phyloP scores from a whole-genome alignment of 495 filamentous ascomycete species.

The Penicillium tannophilum region DNA sequence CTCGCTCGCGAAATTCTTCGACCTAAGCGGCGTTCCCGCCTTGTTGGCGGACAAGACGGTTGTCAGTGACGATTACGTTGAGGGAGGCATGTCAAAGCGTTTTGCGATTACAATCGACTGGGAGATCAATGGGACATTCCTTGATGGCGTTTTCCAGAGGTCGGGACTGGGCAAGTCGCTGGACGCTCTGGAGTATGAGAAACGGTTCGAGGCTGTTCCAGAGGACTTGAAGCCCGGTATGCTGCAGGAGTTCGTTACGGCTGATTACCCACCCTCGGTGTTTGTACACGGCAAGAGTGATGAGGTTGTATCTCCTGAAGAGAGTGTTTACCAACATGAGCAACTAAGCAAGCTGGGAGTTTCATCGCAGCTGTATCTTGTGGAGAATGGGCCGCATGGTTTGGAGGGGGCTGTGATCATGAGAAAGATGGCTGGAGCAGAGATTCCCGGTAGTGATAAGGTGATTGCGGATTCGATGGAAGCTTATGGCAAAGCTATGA shows the following conservation, averaged over 20 bases:
- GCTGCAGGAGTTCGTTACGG: conserved; percentile 33
- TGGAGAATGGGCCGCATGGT: conserved; percentile 19
- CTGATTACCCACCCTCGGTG: conserved; percentile 32
- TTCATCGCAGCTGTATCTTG: conserved; percentile 17
- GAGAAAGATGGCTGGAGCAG: background rate
- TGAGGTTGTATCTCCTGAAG: conserved; percentile 28
- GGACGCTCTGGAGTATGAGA: conserved; percentile 11
- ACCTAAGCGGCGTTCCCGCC: conserved; percentile 12
- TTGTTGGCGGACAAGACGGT: conserved; percentile 17
- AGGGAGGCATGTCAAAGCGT: conserved; percentile 5
- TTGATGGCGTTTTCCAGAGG: conserved; percentile 20
- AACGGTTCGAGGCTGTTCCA: conserved; percentile 20
- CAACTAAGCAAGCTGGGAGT: conserved; percentile 19
- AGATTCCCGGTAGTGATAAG: conserved; percentile 1
- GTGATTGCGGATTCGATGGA: conserved; percentile 10
- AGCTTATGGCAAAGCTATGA: conserved; percentile 17
- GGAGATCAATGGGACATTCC: conserved; percentile 23
- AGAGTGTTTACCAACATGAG: conserved; percentile 25
- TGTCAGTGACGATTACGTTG: conserved; percentile 22
- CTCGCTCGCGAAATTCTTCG: conserved; percentile 19
- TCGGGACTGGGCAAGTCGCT: conserved; percentile 19
- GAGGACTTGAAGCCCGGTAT: conserved; percentile 23
- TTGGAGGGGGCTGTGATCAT: conserved; percentile 12
- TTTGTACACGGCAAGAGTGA: conserved; percentile 37
- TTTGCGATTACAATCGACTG: conserved; percentile 21